A percentile compares a stretch with the other conserved stretches of the same genome.
phyloP scores from a whole-genome alignment of 768 basidiomycete species.

The Amanita brunnescens region DNA sequence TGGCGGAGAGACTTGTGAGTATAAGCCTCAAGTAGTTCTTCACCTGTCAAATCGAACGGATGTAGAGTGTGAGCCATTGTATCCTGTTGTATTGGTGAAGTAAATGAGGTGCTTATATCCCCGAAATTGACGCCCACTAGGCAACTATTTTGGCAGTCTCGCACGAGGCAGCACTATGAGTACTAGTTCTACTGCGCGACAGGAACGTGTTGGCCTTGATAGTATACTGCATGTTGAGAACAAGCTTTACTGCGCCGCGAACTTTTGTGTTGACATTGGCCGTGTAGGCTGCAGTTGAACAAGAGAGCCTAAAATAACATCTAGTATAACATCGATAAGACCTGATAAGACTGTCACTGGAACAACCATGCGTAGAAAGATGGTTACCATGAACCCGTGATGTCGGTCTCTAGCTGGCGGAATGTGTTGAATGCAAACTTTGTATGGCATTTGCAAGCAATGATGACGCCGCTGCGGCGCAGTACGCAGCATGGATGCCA shows the following conservation, averaged over 20 bases:
- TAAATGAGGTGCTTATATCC: background rate
- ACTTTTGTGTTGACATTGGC: background rate
- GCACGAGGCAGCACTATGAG: background rate
- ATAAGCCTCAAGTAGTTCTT: background rate
- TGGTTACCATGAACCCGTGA: no score
- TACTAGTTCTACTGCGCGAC: background rate
- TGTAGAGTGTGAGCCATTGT: background rate
- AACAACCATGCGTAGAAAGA: no score
- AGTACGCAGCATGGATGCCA: no score
- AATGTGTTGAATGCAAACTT: no score
- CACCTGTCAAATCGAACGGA: background rate
- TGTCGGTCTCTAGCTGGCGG: no score
- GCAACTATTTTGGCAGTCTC: background rate
- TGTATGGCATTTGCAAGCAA: no score
- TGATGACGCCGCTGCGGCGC: no score
- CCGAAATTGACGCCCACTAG: background rate
- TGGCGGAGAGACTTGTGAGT: background rate
- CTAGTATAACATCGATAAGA: no score
- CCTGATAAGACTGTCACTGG: no score
- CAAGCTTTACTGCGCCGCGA: background rate
- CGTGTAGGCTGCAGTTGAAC: background rate
- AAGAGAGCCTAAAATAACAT: background rate
- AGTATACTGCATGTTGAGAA: background rate
- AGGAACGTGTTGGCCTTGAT: background rate
- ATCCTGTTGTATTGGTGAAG: background rate